Conservation (phyloP, 148 eudicot species). For the Rhododendron williamsianum region DNA sequence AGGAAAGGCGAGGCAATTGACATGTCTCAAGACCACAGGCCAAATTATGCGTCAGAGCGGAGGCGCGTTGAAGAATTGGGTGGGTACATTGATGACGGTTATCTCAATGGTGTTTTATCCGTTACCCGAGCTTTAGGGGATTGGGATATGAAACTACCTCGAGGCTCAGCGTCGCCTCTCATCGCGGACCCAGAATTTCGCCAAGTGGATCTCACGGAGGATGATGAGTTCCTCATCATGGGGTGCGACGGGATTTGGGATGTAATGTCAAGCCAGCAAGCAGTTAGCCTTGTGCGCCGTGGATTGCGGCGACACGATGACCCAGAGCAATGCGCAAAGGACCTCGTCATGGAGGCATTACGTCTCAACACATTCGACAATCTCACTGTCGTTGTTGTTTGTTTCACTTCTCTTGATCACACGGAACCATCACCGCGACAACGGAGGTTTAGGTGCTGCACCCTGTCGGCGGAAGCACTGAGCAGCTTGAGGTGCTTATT, state of each 20-base stretch:
- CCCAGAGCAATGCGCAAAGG: constrained; percentile 67
- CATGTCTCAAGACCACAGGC: constrained; percentile 85
- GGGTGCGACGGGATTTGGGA: constrained; percentile 93
- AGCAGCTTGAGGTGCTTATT: constrained; percentile 47
- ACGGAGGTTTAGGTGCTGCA: constrained; percentile 40
- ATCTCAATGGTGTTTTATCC: constrained; percentile 72
- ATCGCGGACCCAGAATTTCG: constrained; percentile 67
- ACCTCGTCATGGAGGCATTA: constrained; percentile 68
- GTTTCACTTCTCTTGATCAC: constrained; percentile 44
- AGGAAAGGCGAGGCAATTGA: constrained; percentile 74
- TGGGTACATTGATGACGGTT: constrained; percentile 65
- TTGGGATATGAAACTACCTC: constrained; percentile 81
- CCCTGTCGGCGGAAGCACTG: constrained; percentile 59
- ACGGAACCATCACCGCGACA: constrained; percentile 31
- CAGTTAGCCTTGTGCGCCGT: constrained; percentile 62
- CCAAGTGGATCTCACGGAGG: constrained; percentile 56
- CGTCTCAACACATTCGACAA: constrained; percentile 63
- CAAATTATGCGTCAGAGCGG: constrained; percentile 44
- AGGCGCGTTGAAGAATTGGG: constrained; percentile 63
- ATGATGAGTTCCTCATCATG: constrained; percentile 80
- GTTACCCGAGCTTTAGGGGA: constrained; percentile 76
- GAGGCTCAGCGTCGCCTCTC: constrained; percentile 61
- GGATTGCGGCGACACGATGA: constrained; percentile 69
- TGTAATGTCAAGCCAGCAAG: constrained; percentile 77
- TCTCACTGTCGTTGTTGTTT: constrained; percentile 65